Conservation (phyloP, 352 stramenopile genomes). For the Phytopythium delawarense region DNA sequence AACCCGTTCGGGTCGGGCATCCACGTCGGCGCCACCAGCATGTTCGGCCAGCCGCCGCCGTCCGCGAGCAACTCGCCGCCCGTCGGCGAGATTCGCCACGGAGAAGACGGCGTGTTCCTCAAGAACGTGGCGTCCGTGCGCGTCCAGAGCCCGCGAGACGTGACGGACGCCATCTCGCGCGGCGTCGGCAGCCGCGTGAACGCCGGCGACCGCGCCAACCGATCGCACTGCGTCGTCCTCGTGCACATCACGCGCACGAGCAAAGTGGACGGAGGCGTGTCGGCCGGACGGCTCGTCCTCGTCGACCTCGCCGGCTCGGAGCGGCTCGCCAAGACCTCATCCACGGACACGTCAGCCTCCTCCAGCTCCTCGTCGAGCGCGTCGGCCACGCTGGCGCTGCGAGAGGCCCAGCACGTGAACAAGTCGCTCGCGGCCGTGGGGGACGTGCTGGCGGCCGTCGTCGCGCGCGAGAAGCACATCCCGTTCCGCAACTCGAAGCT, state of each 20-base stretch:
- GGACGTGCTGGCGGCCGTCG: slow-evolving; percentile 62
- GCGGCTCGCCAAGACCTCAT: slow-evolving; percentile 40
- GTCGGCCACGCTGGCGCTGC: slow-evolving; percentile 18
- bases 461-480: slow-evolving; percentile 78
- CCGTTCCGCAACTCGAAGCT: slow-evolving; percentile 86
- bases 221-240: slow-evolving; percentile 57
- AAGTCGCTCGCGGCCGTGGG: slow-evolving; percentile 73
- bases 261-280: slow-evolving; percentile 30
- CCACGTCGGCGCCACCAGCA: slow-evolving; percentile 27
- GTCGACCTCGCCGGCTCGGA: slow-evolving; percentile 81
- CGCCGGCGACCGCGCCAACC: slow-evolving; percentile 36
- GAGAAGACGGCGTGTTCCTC: slow-evolving; percentile 62
- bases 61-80: slow-evolving; percentile 22
- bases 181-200: slow-evolving; percentile 26
- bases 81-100: slow-evolving; percentile 65
- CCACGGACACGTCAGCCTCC: slow-evolving; percentile 22
- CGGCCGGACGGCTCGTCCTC: slow-evolving; percentile 50
- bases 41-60: slow-evolving; percentile 15
- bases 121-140: slow-evolving; percentile 54
- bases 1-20: slow-evolving; percentile 34
- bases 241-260: slow-evolving; percentile 53
- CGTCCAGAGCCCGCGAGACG: slow-evolving; percentile 26
- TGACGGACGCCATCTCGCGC: slow-evolving; percentile 31
- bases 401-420: slow-evolving; percentile 79
- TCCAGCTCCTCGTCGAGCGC: not conserved